These are phyloP conservation scores for Phytopythium mirpurense DNA, from an alignment of 352 stramenopile species.

Conservation along the genomic window DNA sequence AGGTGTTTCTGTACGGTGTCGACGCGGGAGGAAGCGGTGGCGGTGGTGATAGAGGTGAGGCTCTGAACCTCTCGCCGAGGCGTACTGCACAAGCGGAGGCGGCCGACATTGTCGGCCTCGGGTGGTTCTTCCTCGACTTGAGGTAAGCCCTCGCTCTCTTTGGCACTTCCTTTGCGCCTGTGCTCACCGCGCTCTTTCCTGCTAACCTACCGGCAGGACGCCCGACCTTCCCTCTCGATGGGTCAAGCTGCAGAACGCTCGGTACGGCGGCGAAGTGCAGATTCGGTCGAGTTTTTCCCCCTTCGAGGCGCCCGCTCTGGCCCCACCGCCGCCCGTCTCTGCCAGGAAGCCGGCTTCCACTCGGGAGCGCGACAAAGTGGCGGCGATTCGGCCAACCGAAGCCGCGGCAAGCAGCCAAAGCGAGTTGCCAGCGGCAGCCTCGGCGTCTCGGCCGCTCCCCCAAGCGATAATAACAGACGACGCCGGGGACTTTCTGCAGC, in stretches of 20 bases:
- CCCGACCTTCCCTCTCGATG: conserved; percentile 61
- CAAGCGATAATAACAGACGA: conserved; percentile 13
- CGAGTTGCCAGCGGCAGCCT: too few species aligned
- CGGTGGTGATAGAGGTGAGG: not conserved
- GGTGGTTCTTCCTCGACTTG: conserved; percentile 81
- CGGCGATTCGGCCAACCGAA: conserved; percentile 1
- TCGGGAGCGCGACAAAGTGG: not conserved
- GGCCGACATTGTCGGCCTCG: conserved; percentile 48
- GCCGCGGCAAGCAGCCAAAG: not conserved
- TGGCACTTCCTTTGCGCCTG: not conserved
- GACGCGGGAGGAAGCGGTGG: conserved; percentile 12
- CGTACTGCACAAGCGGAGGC: conserved; percentile 5
- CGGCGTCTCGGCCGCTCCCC: not conserved
- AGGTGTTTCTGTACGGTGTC: conserved; percentile 69
- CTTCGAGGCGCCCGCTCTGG: not conserved
- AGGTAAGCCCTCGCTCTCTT: conserved; percentile 22
- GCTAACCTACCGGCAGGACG: conserved; percentile 22
- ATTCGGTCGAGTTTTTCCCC: conserved; percentile 39
- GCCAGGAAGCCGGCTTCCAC: not conserved
- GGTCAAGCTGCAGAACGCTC: conserved; percentile 69
- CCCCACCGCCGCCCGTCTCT: not conserved
- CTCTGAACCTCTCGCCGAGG: not conserved
- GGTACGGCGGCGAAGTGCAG: conserved; percentile 63
- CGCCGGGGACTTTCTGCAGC: conserved; percentile 41
- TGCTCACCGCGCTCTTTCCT: not conserved